Percentiles rank a stretch among this genome's conserved stretches.
Conservation (phyloP, 345 rosid genomes). For the Acer yangbiense region DNA sequence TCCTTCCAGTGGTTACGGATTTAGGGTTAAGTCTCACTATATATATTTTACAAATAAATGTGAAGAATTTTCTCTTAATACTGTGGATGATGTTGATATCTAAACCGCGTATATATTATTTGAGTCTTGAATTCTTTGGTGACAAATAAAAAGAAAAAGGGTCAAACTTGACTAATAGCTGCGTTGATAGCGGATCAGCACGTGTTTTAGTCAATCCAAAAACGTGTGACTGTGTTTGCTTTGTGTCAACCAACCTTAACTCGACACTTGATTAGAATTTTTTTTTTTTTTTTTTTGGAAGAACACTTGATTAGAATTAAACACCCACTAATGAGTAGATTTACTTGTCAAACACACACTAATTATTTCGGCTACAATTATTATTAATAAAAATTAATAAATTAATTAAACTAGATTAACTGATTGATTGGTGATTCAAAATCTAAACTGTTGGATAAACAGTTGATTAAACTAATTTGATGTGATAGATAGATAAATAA, state of each 20-base stretch:
- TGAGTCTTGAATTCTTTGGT: too few species aligned
- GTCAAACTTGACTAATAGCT: not conserved
- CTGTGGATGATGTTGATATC: too few species aligned
- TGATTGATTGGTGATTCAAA: not conserved
- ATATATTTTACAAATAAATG: too few species aligned
- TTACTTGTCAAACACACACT: not conserved
- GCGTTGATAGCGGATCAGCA: too few species aligned
- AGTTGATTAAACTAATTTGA: slow-evolving; percentile 9
- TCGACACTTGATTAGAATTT: not conserved
- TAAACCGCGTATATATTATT: too few species aligned
- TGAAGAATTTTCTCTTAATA: too few species aligned
- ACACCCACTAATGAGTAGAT: slow-evolving; percentile 8
- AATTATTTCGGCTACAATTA: not conserved
- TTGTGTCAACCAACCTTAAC: not conserved
- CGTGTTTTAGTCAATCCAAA: not conserved
- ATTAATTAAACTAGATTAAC: slow-evolving; percentile 1
- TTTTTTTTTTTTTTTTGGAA: too few species aligned
- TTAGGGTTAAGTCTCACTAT: too few species aligned
- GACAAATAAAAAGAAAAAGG: not conserved
- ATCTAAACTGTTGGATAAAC: too few species aligned
- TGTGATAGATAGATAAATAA: slow-evolving; percentile 14
- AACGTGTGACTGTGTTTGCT: slow-evolving; percentile 2
- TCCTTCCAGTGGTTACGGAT: too few species aligned
- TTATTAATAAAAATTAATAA: not conserved
- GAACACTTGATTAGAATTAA: not conserved